Conservation (phyloP, 2,329 filamentous ascomycete species). For the Penicillium sp. region DNA sequence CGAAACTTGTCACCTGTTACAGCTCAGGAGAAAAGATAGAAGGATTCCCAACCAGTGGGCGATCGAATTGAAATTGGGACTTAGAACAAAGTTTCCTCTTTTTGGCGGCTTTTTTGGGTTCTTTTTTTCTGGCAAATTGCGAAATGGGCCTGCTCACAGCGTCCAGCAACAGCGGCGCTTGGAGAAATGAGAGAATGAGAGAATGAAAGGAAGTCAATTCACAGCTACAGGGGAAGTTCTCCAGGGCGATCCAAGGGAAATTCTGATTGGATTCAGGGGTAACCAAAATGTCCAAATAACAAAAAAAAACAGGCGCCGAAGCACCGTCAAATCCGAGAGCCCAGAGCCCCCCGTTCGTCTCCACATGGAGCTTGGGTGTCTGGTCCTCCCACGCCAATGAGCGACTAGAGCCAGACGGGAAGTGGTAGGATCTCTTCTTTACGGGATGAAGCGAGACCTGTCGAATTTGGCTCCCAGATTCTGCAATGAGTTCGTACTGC, state of each 20-base stretch:
- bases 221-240: neutral
- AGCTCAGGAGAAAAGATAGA: slow-evolving; percentile 18
- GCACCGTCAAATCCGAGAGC: neutral
- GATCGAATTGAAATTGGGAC: slow-evolving; percentile 20
- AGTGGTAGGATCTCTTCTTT: slow-evolving; percentile 4
- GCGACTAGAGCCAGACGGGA: slow-evolving; percentile 16
- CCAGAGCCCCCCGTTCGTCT: slow-evolving; percentile 12
- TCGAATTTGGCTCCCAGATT: neutral
- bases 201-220: slow-evolving; percentile 9
- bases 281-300: slow-evolving; percentile 2
- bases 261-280: slow-evolving; percentile 23
- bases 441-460: neutral
- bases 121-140: slow-evolving; percentile 15
- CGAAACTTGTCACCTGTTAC: neutral
- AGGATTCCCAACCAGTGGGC: slow-evolving; percentile 34
- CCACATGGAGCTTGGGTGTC: slow-evolving; percentile 20
- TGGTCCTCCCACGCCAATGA: slow-evolving; percentile 18
- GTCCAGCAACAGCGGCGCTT: slow-evolving; percentile 39
- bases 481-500: too few species aligned
- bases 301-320: neutral
- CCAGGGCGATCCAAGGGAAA: neutral
- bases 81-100: slow-evolving; percentile 7
- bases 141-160: slow-evolving; percentile 39
- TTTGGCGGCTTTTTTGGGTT: slow-evolving; percentile 10
- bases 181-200: slow-evolving; percentile 23